Base-by-base conservation (phyloP, 2,329 filamentous ascomycete genomes). In the Mariannaea elegans region DNA sequence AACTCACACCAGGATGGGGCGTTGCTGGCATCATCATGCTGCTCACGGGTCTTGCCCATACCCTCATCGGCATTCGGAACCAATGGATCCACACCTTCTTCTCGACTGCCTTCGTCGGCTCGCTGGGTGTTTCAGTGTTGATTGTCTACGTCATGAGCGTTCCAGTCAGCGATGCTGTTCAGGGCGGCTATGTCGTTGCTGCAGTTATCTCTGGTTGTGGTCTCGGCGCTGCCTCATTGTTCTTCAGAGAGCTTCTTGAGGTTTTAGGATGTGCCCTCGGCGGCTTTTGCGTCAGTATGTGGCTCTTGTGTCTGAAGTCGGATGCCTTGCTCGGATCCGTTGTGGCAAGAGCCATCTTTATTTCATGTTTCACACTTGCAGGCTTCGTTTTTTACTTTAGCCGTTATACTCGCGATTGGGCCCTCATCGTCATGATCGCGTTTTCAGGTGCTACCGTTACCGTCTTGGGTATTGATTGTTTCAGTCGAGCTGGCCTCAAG, bases 391-490 rank as follows among this genome's bases (percentile, higher is more conserved):
- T 93, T 21, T 95, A 93, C 46, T 93, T 94, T 72, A 93, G 87
- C 68, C 90, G 85, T 46, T 88, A 89, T 71, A 97, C 93, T 0
- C 86, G 93, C 39, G 86, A 87, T 10, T 94, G 94, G 75, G 90
- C 88, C 2, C 78, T 97, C 47, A 94, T 97, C 34, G 80, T 81
- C 12, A 87, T 86, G 46, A 93, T 93, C 12, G 87, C 94, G 0
- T 96, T 97, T 72, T 84, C 87, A 4, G 94, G 94, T 7, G 90
- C 93, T 3, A 97, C 93, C 0, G 87, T 87, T 3, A 82, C 90
- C 1, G 85, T 97, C 13, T 77, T 98, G 2, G 94, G 94, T 2
- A 91, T 98, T 58, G 94, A 98, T 74, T 97, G 93, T 75, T 96
- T 94, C 69, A 94, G 89, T 70, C 83, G 88, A 63, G 93, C 93